Evolutionary conservation across 306 rosid species (phyloP).

Genomic region (Senna tora): DNA sequence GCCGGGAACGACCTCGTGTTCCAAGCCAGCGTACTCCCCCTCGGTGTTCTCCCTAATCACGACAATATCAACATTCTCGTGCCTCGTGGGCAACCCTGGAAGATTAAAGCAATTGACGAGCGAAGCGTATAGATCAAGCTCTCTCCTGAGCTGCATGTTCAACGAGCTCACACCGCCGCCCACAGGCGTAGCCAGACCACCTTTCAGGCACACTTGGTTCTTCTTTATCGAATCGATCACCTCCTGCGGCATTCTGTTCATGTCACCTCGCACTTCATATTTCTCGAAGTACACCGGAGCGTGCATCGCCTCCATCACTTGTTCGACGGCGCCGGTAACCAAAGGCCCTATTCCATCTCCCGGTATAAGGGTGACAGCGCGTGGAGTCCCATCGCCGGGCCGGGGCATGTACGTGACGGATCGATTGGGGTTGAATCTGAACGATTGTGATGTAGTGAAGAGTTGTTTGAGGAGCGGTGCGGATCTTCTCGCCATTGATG

Average conservation of each 20-base stretch:
- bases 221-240: slow-evolving; percentile 76
- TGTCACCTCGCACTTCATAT: slow-evolving; percentile 67
- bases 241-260: slow-evolving; percentile 66
- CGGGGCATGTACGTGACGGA: slow-evolving; percentile 87
- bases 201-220: slow-evolving; percentile 88
- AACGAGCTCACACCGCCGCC: slow-evolving; percentile 89
- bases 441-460: slow-evolving; percentile 15
- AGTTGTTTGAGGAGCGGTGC: slow-evolving; percentile 43
- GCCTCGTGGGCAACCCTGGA: slow-evolving; percentile 74
- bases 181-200: slow-evolving; percentile 78
- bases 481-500: slow-evolving; percentile 61
- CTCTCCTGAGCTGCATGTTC: slow-evolving; percentile 74
- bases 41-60: slow-evolving; percentile 88
- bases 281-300: slow-evolving; percentile 79
- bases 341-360: slow-evolving; percentile 85
- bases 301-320: slow-evolving; percentile 90
- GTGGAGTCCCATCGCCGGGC: slow-evolving; percentile 79
- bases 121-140: slow-evolving; percentile 93
- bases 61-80: slow-evolving; percentile 80
- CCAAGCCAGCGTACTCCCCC: slow-evolving; percentile 88
- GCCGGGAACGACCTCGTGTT: slow-evolving; percentile 93
- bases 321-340: slow-evolving; percentile 80
- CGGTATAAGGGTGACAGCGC: slow-evolving; percentile 74
- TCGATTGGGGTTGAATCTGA: slow-evolving; percentile 48
- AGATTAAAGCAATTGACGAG: slow-evolving; percentile 79